Conservation (phyloP, 1,139 yeast species). For the Zygoascus hellenicus region DNA sequence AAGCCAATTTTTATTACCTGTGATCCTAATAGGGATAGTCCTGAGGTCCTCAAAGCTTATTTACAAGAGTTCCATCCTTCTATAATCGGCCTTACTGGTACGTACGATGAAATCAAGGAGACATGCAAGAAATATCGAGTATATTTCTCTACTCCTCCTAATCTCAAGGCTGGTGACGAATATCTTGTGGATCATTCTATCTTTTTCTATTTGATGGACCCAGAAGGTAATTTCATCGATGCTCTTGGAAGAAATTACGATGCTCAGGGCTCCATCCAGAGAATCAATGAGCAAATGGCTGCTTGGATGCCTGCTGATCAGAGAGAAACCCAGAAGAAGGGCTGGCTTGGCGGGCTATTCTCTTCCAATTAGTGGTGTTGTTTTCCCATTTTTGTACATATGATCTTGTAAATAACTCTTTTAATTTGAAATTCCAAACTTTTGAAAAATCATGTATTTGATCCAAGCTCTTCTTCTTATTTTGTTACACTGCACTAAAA, state of each 20-base stretch:
- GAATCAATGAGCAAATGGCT: constrained; percentile 68
- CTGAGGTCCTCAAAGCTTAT: constrained; percentile 73
- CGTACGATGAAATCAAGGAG: constrained; percentile 75
- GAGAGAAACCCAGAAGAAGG: constrained; percentile 18
- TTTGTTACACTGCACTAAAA: not conserved
- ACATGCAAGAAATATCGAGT: constrained; percentile 87
- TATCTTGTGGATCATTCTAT: constrained; percentile 95
- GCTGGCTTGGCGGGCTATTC: constrained; percentile 9
- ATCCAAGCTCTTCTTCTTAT: not conserved
- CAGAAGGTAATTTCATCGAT: constrained; percentile 91
- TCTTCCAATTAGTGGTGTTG: constrained; percentile 10
- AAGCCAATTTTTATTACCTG: constrained; percentile 92
- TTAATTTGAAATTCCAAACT: not conserved
- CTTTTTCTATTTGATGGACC: constrained; percentile 93
- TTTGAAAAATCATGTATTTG: not conserved
- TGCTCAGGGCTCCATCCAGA: constrained; percentile 70
- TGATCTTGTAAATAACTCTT: constrained; percentile 1
- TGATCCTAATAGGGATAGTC: constrained; percentile 91
- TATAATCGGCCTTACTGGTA: constrained; percentile 86
- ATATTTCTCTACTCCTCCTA: constrained; percentile 91
- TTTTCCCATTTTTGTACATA: not conserved
- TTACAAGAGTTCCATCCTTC: constrained; percentile 82
- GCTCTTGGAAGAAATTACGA: constrained; percentile 89
- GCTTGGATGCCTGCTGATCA: constrained; percentile 58
- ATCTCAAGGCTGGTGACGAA: constrained; percentile 91